A percentile compares a stretch with the other conserved stretches of the same genome.
Evolutionary conservation across 1,284 basidiomycete species (phyloP).

Genomic region (Sutorius eximius): DNA sequence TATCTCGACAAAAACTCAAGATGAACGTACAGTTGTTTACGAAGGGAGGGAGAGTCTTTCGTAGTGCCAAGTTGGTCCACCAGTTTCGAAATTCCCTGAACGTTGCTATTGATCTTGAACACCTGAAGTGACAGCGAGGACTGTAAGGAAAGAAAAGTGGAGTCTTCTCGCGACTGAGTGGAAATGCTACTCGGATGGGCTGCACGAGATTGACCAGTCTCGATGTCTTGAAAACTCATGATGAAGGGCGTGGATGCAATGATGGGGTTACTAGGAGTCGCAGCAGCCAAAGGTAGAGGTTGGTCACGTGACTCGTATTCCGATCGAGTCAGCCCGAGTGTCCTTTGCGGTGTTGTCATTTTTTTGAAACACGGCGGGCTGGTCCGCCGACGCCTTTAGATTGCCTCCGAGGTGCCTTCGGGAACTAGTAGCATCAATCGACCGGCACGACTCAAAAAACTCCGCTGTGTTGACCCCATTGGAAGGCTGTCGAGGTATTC

Average conservation of each 20-base stretch:
- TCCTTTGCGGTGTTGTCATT: background rate
- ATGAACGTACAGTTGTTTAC: constrained; percentile 73
- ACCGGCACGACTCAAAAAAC: background rate
- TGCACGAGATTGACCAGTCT: constrained; percentile 57
- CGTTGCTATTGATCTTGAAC: constrained; percentile 98
- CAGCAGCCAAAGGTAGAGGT: constrained; percentile 2
- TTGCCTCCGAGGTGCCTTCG: background rate
- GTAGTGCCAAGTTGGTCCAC: constrained; percentile 87
- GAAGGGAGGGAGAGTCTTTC: constrained; percentile 72
- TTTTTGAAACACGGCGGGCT: background rate
- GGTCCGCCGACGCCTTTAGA: background rate
- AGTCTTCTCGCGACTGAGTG: constrained; percentile 65
- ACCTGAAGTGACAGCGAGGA: constrained; percentile 90
- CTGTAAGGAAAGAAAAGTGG: constrained; percentile 76
- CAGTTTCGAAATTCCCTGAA: constrained; percentile 90
- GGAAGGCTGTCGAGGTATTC: no score
- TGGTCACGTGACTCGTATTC: constrained; percentile 20
- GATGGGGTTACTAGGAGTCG: background rate
- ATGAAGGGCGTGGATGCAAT: background rate
- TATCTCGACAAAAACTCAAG: background rate
- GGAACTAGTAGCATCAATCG: background rate
- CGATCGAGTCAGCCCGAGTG: no score
- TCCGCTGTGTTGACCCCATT: background rate
- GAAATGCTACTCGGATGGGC: constrained; percentile 40
- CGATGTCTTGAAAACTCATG: constrained; percentile 82